Evolutionary conservation across 371 early-diverging fungal genomes (phyloP), one percentile per base, ranked within the genome.

Genomic region (Chytridium lagenaria): DNA sequence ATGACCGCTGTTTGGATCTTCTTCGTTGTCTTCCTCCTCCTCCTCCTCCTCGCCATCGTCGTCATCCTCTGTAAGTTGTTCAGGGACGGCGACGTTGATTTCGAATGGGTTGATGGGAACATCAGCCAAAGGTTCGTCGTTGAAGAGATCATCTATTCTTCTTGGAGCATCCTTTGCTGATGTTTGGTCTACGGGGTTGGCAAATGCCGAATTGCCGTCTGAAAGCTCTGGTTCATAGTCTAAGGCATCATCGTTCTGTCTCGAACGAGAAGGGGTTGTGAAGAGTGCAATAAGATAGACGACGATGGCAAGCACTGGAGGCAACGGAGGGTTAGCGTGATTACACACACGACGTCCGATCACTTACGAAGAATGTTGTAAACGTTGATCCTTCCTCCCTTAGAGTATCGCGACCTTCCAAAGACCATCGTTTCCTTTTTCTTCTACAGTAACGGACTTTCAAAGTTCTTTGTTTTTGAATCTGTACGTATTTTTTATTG

Each of bases 331-430:
- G 23, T 61, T 37, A 30, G 61, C 34, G 61, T 12, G 30, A 10
- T 33, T 5, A 61, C 34, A 15, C 23, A 5, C 19, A 23, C 5
- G 26, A 5, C 5, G 5, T 5, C 26, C 26, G 5, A 26, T 52
- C 15, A 19, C 57, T 55, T 61, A 61, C 61, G 34, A 3, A 61
- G 36, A 10, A 36, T 36, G 36, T 61, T 61, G 61, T 61, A 61
- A 12, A 61, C 34, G 61, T 61, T 61, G 5, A 61, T 2, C 37
- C 12, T 37, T 28, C 61, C 34, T 7, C 61, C 10, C 19, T 34
- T 23, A 16, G 7, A 5, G 26, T 61, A 61, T 3, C 61, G 30
- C 34, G 31, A 16, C 19, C 61, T 10, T 26, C 22, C 10, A 30
- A 55, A 26, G 26, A 16, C 5, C 26, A 30, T 55, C 10, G 57